Percentiles rank a stretch among this genome's conserved stretches.
phyloP scores from a whole-genome alignment of 208 protist species.

The Trypanosomatidae sp. region DNA sequence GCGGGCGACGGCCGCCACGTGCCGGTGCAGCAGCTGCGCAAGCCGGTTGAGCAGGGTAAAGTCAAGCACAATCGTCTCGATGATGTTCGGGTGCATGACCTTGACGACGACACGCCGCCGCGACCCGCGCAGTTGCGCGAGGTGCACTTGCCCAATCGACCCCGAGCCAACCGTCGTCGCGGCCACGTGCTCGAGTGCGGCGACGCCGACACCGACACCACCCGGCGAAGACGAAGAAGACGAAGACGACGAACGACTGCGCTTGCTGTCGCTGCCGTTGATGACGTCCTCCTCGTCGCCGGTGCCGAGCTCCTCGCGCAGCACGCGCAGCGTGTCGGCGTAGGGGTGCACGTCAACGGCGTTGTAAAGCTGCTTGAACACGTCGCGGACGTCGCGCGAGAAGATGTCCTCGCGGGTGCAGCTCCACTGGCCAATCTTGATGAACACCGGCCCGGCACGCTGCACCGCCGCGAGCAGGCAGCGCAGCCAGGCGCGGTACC shows the following conservation, averaged over 20 bases:
- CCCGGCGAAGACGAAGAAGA: no score
- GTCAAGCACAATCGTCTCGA: slow-evolving; percentile 76
- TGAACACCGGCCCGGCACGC: slow-evolving; percentile 72
- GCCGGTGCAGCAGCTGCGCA: slow-evolving; percentile 22
- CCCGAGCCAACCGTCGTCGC: slow-evolving; percentile 62
- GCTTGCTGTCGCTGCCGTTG: no score
- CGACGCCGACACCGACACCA: no score
- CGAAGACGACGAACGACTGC: no score
- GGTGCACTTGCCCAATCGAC: slow-evolving; percentile 87
- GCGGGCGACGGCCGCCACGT: slow-evolving; percentile 17
- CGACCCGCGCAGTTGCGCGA: slow-evolving; percentile 48
- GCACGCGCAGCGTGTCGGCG: slow-evolving; percentile 40
- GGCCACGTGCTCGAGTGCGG: slow-evolving; percentile 68
- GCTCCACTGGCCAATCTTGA: slow-evolving; percentile 87
- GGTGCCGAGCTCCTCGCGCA: slow-evolving; percentile 57
- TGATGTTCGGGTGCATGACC: slow-evolving; percentile 82
- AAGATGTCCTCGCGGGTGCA: slow-evolving; percentile 86
- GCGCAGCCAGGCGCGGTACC: slow-evolving; percentile 62
- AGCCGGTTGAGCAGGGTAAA: slow-evolving; percentile 58
- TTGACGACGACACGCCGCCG: slow-evolving; percentile 71
- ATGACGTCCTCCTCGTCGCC: no score
- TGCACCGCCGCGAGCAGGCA: slow-evolving; percentile 59
- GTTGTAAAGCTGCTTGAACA: slow-evolving; percentile 73
- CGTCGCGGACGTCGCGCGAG: slow-evolving; percentile 48
- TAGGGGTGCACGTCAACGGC: slow-evolving; percentile 70